phyloP scores from a whole-genome alignment of 805 yeast species.

The Yarrowia sp. region DNA sequence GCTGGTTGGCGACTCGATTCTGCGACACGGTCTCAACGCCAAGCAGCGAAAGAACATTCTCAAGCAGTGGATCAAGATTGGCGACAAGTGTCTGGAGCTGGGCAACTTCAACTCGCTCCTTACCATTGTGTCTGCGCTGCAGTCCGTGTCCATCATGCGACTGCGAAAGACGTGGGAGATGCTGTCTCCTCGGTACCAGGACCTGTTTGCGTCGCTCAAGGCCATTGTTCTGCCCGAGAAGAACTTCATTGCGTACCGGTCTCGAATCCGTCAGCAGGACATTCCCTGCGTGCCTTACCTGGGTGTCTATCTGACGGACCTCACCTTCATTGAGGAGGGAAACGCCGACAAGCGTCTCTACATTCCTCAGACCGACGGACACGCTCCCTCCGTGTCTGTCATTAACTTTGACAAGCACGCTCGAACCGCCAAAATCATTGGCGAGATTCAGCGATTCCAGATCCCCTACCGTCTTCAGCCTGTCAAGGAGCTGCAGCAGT shows the following conservation, averaged over 20 bases:
- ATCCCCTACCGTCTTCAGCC: slow-evolving; percentile 30
- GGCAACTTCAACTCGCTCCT: slow-evolving; percentile 40
- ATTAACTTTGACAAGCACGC: slow-evolving; percentile 41
- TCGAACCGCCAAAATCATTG: slow-evolving; percentile 36
- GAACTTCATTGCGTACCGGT: slow-evolving; percentile 39
- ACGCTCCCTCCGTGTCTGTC: slow-evolving; percentile 28
- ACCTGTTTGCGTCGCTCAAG: slow-evolving; percentile 33
- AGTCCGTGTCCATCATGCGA: slow-evolving; percentile 40
- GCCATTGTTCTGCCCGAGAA: slow-evolving; percentile 39
- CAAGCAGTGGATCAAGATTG: slow-evolving; percentile 42
- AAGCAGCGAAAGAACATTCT: slow-evolving; percentile 39
- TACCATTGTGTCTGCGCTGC: slow-evolving; percentile 39
- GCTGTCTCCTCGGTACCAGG: slow-evolving; percentile 35
- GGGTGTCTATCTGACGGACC: slow-evolving; percentile 40
- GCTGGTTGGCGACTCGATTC: slow-evolving; percentile 40
- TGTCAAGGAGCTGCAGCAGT: slow-evolving; percentile 35
- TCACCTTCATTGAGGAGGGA: slow-evolving; percentile 42
- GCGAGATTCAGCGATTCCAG: slow-evolving; percentile 40
- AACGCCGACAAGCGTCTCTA: slow-evolving; percentile 34
- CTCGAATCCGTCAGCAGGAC: slow-evolving; percentile 32
- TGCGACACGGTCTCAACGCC: slow-evolving; percentile 34
- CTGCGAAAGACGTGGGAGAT: slow-evolving; percentile 40
- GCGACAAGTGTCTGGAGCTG: slow-evolving; percentile 37
- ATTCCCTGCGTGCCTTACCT: slow-evolving; percentile 40
- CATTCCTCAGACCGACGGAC: slow-evolving; percentile 27